Conservation (phyloP, 768 basidiomycete genomes). For the Crucibulum laeve region DNA sequence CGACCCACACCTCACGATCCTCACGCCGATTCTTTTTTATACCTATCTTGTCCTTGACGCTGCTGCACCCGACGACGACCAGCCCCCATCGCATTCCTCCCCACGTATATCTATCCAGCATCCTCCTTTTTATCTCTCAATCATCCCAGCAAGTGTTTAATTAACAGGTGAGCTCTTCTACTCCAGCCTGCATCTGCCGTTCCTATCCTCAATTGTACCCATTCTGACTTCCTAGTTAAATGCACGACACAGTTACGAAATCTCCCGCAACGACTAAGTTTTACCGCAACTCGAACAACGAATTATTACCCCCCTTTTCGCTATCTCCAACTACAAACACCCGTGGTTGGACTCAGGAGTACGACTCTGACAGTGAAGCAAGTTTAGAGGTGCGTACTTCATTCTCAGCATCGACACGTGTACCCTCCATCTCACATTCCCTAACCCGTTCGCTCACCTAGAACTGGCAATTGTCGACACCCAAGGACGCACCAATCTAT, state of each 20-base stretch:
- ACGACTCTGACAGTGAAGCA: constrained; percentile 37
- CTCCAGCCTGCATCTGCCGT: constrained; percentile 10
- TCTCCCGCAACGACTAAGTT: constrained; percentile 33
- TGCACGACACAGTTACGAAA: constrained; percentile 67
- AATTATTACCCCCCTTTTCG: constrained; percentile 6
- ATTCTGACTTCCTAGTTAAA: constrained; percentile 46
- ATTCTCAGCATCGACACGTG: constrained; percentile 22
- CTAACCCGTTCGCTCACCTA: constrained; percentile 22
- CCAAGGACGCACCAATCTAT: constrained; percentile 23
- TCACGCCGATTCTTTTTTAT: constrained; percentile 37
- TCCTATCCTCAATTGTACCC: constrained; percentile 16
- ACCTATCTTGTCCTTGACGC: constrained; percentile 18
- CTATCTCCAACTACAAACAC: constrained; percentile 5
- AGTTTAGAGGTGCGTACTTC: constrained; percentile 38
- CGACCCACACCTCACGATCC: constrained; percentile 50
- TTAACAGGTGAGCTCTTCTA: constrained; percentile 34
- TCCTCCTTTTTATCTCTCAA: constrained; percentile 23
- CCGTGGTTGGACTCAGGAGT: constrained; percentile 39
- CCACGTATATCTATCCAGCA: background rate
- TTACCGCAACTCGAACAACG: constrained; percentile 11
- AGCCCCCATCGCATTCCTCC: background rate
- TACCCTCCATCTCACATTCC: constrained; percentile 16
- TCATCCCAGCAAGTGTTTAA: constrained; percentile 29
- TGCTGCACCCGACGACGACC: constrained; percentile 1
- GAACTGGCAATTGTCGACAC: constrained; percentile 43